Percentiles rank a stretch among this genome's conserved stretches.
Evolutionary conservation across 768 basidiomycete species (phyloP).

Genomic region (Amanita thiersii): DNA sequence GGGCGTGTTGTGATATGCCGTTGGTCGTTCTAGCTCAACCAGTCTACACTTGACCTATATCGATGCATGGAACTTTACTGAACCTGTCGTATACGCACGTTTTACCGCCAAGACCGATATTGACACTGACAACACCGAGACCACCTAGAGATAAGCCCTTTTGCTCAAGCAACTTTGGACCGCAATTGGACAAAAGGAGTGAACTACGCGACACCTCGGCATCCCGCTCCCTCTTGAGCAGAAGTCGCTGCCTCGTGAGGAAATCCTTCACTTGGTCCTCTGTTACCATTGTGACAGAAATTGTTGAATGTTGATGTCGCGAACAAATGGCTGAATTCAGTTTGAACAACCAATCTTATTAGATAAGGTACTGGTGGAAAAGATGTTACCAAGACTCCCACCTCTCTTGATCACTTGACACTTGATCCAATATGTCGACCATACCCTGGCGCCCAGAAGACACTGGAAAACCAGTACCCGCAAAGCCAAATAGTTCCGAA

Average conservation of each 20-base stretch:
- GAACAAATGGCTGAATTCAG: constrained; percentile 6
- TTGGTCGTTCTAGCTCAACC: constrained; percentile 78
- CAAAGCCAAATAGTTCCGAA: constrained; percentile 20
- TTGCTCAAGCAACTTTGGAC: constrained; percentile 79
- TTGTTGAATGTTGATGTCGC: background rate
- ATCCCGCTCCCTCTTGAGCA: constrained; percentile 66
- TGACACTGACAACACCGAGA: constrained; percentile 62
- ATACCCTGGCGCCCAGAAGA: constrained; percentile 37
- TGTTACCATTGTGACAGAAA: constrained; percentile 18
- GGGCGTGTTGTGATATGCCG: constrained; percentile 65
- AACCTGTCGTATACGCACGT: constrained; percentile 44
- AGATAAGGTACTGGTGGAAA: background rate
- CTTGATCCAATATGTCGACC: too few species aligned
- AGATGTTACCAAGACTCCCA: too few species aligned
- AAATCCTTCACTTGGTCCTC: constrained; percentile 42
- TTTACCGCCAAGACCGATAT: constrained; percentile 87
- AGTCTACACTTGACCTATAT: constrained; percentile 47
- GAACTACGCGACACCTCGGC: constrained; percentile 82
- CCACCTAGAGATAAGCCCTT: constrained; percentile 76
- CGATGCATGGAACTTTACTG: constrained; percentile 3
- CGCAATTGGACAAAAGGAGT: constrained; percentile 74
- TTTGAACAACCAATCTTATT: background rate
- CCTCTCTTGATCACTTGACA: too few species aligned
- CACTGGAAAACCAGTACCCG: constrained; percentile 20
- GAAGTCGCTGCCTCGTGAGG: constrained; percentile 54